Evolutionary conservation across 2,329 filamentous ascomycete species (phyloP), one percentile per base, ranked within the genome.

Genomic region (Madurella mycetomatis): DNA sequence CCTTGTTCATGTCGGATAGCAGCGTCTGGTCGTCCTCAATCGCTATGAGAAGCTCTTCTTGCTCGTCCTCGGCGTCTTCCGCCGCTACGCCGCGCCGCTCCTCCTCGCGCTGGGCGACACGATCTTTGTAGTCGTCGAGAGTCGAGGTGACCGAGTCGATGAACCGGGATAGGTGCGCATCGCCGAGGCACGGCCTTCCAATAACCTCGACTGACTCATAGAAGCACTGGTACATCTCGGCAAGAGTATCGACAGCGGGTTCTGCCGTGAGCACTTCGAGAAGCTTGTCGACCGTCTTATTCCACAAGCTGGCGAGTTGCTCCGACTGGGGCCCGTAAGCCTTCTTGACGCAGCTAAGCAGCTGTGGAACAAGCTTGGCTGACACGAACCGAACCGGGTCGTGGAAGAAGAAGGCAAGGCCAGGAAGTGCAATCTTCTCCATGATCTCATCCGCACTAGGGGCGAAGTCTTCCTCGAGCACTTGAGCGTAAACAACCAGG

Each of bases 151-250:
- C 90, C 1, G 88, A 87, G 60, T 91, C 86, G 64, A 97, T 92
- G 71, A 97, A 99, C 43, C 84, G 83, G 54, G 80, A 77, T 87
- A 99, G 92, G 69, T 96, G 88, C 40, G 86, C 80, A 40, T 80
- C 76, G 5, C 80, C 89, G 45, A 99, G 79, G 67, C 87, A 92
- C 64, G 88, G 85, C 72, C 89, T 90, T 56, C 92, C 92, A 61
- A 95, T 83, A 18, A 96, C 92, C 73, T 97, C 92, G 8, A 99
- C 86, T 25, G 90, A 96, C 71, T 99, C 94, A 71, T 99, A 99
- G 77, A 99, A 99, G 76, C 94, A 99, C 72, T 97, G 92, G 73
- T 96, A 99, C 90, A 99, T 96, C 73, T 97, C 94, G 1, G 94
- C 92, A 45, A 99, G 81, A 0, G 94, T 96, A 65, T 99, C 94